Conservation (phyloP, 495 filamentous ascomycete genomes). For the Aspergillus cavernicola region DNA sequence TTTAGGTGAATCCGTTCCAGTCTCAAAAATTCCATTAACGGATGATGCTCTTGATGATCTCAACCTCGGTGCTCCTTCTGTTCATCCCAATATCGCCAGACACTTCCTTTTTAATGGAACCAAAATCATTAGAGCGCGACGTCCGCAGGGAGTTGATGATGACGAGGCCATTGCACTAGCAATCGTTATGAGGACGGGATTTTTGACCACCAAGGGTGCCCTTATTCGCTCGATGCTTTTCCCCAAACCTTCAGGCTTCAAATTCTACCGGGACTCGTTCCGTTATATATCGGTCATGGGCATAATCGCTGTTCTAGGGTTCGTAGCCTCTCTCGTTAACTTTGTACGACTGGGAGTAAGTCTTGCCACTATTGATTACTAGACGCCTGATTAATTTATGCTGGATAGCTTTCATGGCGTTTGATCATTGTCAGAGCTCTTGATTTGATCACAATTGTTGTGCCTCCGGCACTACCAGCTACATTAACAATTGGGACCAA, state of each 20-base stretch:
- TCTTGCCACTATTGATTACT: background rate
- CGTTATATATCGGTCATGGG: constrained; percentile 98
- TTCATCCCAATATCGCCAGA: constrained; percentile 74
- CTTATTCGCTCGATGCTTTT: constrained; percentile 98
- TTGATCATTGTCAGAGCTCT: constrained; percentile 87
- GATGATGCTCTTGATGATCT: constrained; percentile 72
- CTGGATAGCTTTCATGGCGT: constrained; percentile 66
- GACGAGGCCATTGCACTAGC: constrained; percentile 91
- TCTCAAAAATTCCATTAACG: constrained; percentile 86
- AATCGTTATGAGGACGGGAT: constrained; percentile 88
- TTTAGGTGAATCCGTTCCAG: constrained; percentile 90
- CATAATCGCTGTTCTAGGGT: constrained; percentile 80
- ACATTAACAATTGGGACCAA: constrained; percentile 95
- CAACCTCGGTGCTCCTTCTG: constrained; percentile 70
- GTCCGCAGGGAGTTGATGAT: constrained; percentile 79
- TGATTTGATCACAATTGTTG: constrained; percentile 96
- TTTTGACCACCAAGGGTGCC: constrained; percentile 95
- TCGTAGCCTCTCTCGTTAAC: constrained; percentile 86
- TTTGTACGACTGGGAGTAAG: constrained; percentile 74
- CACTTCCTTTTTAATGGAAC: constrained; percentile 93
- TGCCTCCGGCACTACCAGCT: constrained; percentile 94
- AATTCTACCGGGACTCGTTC: constrained; percentile 97
- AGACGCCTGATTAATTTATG: constrained; percentile 19
- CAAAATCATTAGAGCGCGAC: constrained; percentile 85
- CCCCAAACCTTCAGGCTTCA: constrained; percentile 95